A percentile compares a stretch with the other conserved stretches of the same genome.
Evolutionary conservation across 176 grass and related monocot species (phyloP).

Genomic region (Eleusine coracana): DNA sequence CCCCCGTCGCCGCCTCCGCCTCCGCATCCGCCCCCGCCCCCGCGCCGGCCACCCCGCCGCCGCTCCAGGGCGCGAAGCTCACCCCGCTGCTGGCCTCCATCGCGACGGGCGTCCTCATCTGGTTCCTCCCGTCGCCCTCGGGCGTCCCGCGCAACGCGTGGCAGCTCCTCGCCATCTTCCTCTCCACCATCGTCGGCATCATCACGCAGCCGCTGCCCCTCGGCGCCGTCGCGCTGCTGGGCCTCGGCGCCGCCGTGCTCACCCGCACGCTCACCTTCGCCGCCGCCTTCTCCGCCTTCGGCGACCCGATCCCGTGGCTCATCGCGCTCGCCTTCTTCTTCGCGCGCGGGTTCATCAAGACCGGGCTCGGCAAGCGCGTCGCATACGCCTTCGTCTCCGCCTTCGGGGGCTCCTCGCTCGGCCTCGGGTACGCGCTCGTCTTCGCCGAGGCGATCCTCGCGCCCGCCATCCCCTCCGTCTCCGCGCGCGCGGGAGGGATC

Average conservation of each 20-base stretch:
- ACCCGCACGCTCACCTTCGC: conserved; percentile 86
- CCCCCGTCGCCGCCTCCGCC: conserved; percentile 4
- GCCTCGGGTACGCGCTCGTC: conserved; percentile 91
- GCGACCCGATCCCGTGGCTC: conserved; percentile 97
- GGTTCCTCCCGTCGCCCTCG: conserved; percentile 71
- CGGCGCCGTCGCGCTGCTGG: conserved; percentile 89
- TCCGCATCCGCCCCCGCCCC: background rate
- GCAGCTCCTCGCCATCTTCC: conserved; percentile 90
- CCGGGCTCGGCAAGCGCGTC: conserved; percentile 77
- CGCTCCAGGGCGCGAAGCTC: conserved; percentile 70
- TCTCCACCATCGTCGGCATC: conserved; percentile 97
- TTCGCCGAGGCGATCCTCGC: conserved; percentile 93
- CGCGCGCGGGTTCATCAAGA: conserved; percentile 94
- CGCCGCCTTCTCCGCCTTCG: conserved; percentile 92
- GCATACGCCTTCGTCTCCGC: conserved; percentile 91
- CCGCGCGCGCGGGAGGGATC: conserved; percentile 83
- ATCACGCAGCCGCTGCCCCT: conserved; percentile 94
- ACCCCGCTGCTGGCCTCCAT: conserved; percentile 66
- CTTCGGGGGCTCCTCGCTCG: conserved; percentile 81
- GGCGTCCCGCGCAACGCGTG: conserved; percentile 85
- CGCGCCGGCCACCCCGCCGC: conserved; percentile 22
- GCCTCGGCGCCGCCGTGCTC: conserved; percentile 88
- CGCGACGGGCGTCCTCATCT: conserved; percentile 66
- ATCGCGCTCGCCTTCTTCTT: conserved; percentile 99
- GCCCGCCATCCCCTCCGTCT: conserved; percentile 90